Base-by-base conservation (phyloP, 2,329 filamentous ascomycete genomes). In the Aspergillus candidus region DNA sequence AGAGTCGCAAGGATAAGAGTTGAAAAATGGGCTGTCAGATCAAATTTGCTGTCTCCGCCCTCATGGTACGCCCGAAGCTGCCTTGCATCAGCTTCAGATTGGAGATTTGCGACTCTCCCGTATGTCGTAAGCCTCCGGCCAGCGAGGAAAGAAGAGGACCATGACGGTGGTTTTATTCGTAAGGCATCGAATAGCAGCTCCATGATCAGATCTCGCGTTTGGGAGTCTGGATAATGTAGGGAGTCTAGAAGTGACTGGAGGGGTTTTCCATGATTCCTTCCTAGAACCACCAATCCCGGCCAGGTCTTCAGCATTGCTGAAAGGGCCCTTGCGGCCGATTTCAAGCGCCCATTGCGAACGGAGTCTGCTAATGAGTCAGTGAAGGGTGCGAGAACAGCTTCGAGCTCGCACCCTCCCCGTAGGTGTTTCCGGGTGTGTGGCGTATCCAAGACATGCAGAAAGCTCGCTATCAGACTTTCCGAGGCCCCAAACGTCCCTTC, bases 71-170 rank as follows among this genome's bases (percentile, higher is more conserved):
- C 60, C 13, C 67, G 61, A 31, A 79, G 76, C 32, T 76, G 67
- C 45, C 74, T 73, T 6, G 72, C 62, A 15, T 77, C 72, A 35
- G 73, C 66, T 22, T 82, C 74, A 1, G 82, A 75, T 53, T 87
- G 88, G 40, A 97, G 71, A 48, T 88, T 93, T 6, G 88, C 83
- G 32, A 97, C 90, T 56, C 94, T 80, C n/a, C 90, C 91, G 63
- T 98, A 98, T 0, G 93, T 98, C 1, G 94, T 98, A 37, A 98
- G 73, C 47, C 94, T 78, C 52, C 93, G 80, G 6, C 93, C 94
- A 31, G 94, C 93, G 37, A 98, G 77, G 63, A 95, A 98, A 0
- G 91, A 94, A 0, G 88, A 90, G 6, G 93, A 94, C 93, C 93
- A 98, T 7, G 89, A 83, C 35, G 93, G 82, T 46, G 90, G 84